Evolutionary conservation across 2,329 filamentous ascomycete species (phyloP).

Genomic region (Onygena corvina): DNA sequence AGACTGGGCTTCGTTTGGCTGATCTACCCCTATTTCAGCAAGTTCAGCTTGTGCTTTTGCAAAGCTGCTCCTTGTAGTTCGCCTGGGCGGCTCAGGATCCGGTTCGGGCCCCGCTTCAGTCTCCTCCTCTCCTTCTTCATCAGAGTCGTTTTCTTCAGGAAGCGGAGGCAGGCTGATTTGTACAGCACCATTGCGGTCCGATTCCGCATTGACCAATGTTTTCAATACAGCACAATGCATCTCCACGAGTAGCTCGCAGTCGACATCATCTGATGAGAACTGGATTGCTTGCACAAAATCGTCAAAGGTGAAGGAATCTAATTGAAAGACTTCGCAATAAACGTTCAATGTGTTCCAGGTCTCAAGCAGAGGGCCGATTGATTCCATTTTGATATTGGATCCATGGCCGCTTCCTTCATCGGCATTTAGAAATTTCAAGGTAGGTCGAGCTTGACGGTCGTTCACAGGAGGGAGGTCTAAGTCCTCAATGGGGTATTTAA

Average conservation of each 20-base stretch:
- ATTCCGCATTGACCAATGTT: conserved; percentile 63
- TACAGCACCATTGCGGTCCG: conserved; percentile 60
- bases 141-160: conserved; percentile 58
- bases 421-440: conserved; percentile 62
- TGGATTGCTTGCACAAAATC: conserved; percentile 84
- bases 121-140: conserved; percentile 49
- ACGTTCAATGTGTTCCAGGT: conserved; percentile 96
- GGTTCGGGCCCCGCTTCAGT: conserved; percentile 50
- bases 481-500: conserved; percentile 95
- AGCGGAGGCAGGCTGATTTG: conserved; percentile 67
- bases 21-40: conserved; percentile 48
- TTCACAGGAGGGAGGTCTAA: conserved; percentile 61
- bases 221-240: conserved; percentile 87
- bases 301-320: conserved; percentile 96
- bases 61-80: conserved; percentile 74
- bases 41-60: conserved; percentile 67
- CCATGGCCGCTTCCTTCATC: conserved; percentile 32
- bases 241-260: conserved; percentile 78
- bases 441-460: conserved; percentile 51
- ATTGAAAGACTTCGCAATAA: conserved; percentile 86
- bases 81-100: conserved; percentile 57
- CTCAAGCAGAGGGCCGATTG: conserved; percentile 74
- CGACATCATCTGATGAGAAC: conserved; percentile 58
- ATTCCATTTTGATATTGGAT: conserved; percentile 58
- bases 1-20: conserved; percentile 34